Evolutionary conservation across 2,329 filamentous ascomycete species (phyloP).

Genomic region (Diaporthe helianthi): DNA sequence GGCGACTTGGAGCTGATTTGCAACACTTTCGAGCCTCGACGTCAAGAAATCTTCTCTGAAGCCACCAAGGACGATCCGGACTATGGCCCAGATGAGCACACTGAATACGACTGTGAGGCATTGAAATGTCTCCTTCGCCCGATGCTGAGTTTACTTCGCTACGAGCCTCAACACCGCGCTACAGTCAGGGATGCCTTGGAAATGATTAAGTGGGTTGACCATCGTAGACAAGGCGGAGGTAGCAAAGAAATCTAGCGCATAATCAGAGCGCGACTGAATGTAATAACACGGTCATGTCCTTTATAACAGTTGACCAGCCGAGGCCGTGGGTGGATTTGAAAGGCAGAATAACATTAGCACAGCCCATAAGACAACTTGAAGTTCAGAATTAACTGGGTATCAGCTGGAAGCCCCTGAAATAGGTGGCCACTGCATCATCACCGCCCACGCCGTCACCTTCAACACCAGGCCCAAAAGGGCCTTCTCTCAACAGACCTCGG

Average conservation of each 20-base stretch:
- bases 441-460: no score
- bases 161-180: background rate
- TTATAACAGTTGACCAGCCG: no score
- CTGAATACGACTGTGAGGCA: background rate
- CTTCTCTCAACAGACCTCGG: background rate
- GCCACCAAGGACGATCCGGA: background rate
- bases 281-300: fast-evolving
- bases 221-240: background rate
- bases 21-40: background rate
- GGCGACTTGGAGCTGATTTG: background rate
- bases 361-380: no score
- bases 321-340: no score
- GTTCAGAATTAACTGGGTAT: no score
- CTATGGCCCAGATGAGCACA: background rate
- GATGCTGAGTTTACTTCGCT: background rate
- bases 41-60: background rate
- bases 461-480: background rate
- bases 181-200: background rate
- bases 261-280: no score
- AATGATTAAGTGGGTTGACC: background rate
- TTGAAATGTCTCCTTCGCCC: background rate
- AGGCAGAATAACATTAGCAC: no score
- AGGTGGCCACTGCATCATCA: no score
- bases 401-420: no score
- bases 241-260: no score